Percentiles rank a stretch among this genome's conserved stretches.
phyloP scores from a whole-genome alignment of 352 stramenopile genomes.

The Globisporangium paddicum region DNA sequence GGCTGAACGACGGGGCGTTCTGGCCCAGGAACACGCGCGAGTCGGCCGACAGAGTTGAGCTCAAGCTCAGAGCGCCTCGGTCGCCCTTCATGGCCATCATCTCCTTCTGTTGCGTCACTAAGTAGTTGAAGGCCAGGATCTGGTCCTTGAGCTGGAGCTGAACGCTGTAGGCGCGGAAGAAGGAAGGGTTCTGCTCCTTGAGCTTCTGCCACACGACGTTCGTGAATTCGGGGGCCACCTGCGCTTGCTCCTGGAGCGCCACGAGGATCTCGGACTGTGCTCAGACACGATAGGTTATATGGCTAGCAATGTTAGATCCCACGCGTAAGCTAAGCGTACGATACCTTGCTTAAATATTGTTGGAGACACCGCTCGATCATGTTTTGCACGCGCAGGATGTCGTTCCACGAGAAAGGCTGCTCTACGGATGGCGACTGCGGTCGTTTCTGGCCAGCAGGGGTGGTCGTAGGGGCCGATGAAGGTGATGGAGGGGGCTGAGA shows the following conservation, averaged over 20 bases:
- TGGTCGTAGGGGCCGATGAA: not conserved
- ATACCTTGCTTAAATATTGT: conserved; percentile 88
- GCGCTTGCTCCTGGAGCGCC: conserved; percentile 57
- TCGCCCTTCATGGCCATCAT: conserved; percentile 52
- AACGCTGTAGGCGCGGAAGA: conserved; percentile 84
- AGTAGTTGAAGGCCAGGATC: conserved; percentile 90
- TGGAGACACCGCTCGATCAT: conserved; percentile 89
- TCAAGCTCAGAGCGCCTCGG: conserved; percentile 12
- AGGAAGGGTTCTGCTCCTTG: conserved; percentile 87
- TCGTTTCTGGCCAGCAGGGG: not conserved
- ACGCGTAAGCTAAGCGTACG: no score
- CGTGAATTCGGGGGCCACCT: conserved; percentile 82
- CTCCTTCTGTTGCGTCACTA: conserved; percentile 74
- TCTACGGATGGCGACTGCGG: no score
- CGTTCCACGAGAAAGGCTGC: conserved; percentile 77
- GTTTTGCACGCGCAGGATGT: conserved; percentile 87
- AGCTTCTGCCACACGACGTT: conserved; percentile 90
- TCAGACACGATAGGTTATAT: not conserved
- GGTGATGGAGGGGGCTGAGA: not conserved
- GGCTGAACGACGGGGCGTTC: not conserved
- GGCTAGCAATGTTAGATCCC: no score
- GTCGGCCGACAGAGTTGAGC: conserved; percentile 20
- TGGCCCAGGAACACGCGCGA: conserved; percentile 20
- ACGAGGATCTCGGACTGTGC: conserved; percentile 58
- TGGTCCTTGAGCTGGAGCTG: conserved; percentile 89